Base-by-base conservation (phyloP, 345 rosid genomes). In the Salix brachista region DNA sequence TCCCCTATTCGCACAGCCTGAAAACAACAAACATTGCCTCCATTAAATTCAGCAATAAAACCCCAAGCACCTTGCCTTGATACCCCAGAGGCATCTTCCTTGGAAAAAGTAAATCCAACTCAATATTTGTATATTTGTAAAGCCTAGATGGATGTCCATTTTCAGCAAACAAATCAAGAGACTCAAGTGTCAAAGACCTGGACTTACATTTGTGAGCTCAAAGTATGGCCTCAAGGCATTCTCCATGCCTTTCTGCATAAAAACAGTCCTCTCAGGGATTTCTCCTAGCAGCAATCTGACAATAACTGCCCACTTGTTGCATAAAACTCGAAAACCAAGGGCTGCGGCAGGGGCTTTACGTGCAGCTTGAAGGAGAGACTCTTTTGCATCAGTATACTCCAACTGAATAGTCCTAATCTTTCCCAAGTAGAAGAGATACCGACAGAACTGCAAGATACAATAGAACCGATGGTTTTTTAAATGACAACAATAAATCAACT, bases 1-100 rank as follows among this genome's bases (percentile, higher is more conserved):
- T 94, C 97, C 23, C 99, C 99, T 76, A 91, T 89, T 28, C 90
- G 81, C 64, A 95, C 96, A 82, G 97, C 99, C 97, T 91, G 83
- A 60, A 48, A 66, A 71, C 2, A 58, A 11, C 36, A 65, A 13
- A 71, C 6, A 52, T 2, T 14, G 26, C 5, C 44, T 17, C 19
- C 66, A 46, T 41, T 58, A 64, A 62, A 64, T 67, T 64, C 52
- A 37, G 56, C 28, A 18, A 44, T 34, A 46, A 70, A 54, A 14
- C 21, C 14, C 26, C 32, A 50, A 41, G 23, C 16, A n/a, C 73
- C 71, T 77, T n/a, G 28, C 65, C 12, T 65, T 71, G 25, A 60
- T 44, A 76, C 16, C 41, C n/a, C 25, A 26, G 23, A 65, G 25
- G 14, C 19, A 68, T 34, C 48, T n/a, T 32, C 28, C 44, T 32